Evolutionary conservation across 352 stramenopile genomes (phyloP), one percentile per base, ranked within the genome.

Genomic region (Phytopythium montanum): DNA sequence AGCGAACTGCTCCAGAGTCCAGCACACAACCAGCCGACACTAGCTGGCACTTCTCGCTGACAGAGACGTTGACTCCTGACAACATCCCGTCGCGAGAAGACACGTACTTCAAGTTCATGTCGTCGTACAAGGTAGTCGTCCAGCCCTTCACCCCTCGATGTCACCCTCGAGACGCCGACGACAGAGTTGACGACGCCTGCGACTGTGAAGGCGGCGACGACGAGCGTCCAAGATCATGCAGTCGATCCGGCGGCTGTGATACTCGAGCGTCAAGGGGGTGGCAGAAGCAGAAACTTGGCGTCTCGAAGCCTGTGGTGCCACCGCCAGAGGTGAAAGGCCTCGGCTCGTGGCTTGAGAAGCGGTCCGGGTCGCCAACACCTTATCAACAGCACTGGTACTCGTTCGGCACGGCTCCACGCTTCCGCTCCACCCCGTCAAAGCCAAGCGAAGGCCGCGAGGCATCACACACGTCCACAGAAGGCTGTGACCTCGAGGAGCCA

Each of bases 61-160:
- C 56, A 0, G 65, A 76, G 0, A 57, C 72, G 5, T 62, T 88
- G 12, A 39, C 54, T 2, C 19, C 23, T 6, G 68, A 64, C 16
- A 66, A 72, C 5, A 75, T 90, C 26, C 77, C 80, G 9, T 90
- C 80, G 7, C 72, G 66, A 52, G 69, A 85, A 59, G 52, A 66
- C 1, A 61, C 49, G 9, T 90, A 79, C 57, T 87, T 75, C 58
- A 53, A 73, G 21, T 77, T 85, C 56, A 90, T 88, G 76, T 50
- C 38, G 3, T 78, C 75, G 49, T 90, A 88, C 62, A 81, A 79
- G 59, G 70, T 88, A 8, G 59, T 67, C 14, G 64, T 86, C 21
- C 76, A 66, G 0, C 34, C 42, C 5, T 49, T 48, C 10, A 48
- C 31, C 13, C 26, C 46, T 23, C 63, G 25, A 21, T 34, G 6